Evolutionary conservation across 2,329 filamentous ascomycete species (phyloP).

Genomic region (Aspergillus sp.): DNA sequence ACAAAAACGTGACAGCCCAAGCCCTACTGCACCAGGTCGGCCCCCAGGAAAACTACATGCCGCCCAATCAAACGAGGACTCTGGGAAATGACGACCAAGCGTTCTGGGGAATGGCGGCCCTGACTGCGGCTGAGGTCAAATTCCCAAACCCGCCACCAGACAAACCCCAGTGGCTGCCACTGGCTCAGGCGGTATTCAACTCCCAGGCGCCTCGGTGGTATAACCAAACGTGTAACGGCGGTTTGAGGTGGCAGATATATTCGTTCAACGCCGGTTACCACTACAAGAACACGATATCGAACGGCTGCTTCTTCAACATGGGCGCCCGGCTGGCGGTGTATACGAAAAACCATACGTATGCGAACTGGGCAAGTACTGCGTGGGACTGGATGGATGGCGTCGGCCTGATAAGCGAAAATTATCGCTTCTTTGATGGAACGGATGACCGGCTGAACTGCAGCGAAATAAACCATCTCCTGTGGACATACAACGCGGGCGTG

Average conservation of each 20-base stretch:
- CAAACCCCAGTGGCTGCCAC: slow-evolving; percentile 60
- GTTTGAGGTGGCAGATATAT: slow-evolving; percentile 37
- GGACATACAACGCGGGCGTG: slow-evolving; percentile 46
- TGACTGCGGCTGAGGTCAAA: slow-evolving; percentile 64
- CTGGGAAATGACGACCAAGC: slow-evolving; percentile 48
- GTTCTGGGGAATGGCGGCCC: slow-evolving; percentile 70
- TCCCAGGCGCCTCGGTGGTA: slow-evolving; percentile 64
- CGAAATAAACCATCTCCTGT: slow-evolving; percentile 40
- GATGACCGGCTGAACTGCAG: slow-evolving; percentile 41
- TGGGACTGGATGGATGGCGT: slow-evolving; percentile 45
- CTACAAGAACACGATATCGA: slow-evolving; percentile 8
- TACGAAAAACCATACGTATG: slow-evolving; percentile 8
- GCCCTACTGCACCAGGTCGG: slow-evolving; percentile 65
- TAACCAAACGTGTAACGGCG: slow-evolving; percentile 54
- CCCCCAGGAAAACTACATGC: slow-evolving; percentile 64
- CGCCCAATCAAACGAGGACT: slow-evolving; percentile 38
- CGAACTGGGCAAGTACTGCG: slow-evolving; percentile 57
- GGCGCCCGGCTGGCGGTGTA: slow-evolving; percentile 8
- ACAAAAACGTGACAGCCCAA: slow-evolving; percentile 39
- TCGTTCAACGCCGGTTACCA: slow-evolving; percentile 8
- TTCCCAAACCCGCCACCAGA: slow-evolving; percentile 57
- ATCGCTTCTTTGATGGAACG: slow-evolving; percentile 44
- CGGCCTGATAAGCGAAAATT: slow-evolving; percentile 38
- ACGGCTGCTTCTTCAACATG: slow-evolving; percentile 10
- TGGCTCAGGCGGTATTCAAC: slow-evolving; percentile 69